These are phyloP conservation scores for Dalechampia spathulata DNA, from an alignment of 441 rosid species.

Conservation along the genomic window DNA sequence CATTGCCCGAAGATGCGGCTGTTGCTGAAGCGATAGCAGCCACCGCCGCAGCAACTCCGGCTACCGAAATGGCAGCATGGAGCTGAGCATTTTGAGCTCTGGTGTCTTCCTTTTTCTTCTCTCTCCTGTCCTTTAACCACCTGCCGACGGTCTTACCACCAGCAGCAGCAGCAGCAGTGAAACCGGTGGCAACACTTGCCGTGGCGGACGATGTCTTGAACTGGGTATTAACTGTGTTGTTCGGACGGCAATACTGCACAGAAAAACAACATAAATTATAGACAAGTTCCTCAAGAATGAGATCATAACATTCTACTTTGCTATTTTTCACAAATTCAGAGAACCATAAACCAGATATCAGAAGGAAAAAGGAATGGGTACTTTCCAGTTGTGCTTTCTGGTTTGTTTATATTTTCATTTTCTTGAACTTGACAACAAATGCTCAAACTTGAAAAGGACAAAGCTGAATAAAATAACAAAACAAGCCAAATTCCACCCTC, in stretches of 20 bases:
- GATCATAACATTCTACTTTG: no score
- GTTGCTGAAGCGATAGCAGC: conserved; percentile 90
- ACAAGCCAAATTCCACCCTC: no score
- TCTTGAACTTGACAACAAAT: no score
- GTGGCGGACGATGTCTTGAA: conserved; percentile 32
- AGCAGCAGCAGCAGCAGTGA: conserved; percentile 25
- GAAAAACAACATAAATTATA: background rate
- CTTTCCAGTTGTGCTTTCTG: no score
- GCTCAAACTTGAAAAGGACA: no score
- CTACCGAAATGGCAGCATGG: conserved; percentile 77
- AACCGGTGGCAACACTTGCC: conserved; percentile 18
- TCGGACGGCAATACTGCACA: conserved; percentile 54
- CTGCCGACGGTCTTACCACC: conserved; percentile 85
- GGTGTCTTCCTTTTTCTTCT: conserved; percentile 84
- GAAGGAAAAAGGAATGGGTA: no score
- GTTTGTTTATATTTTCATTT: no score
- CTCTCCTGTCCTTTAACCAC: conserved; percentile 80
- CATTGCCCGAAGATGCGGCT: conserved; percentile 51
- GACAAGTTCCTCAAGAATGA: no score
- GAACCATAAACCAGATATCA: no score
- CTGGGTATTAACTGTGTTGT: conserved; percentile 23
- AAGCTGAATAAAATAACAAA: no score
- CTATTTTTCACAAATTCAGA: no score
- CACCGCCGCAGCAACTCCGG: conserved; percentile 81
- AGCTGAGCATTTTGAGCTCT: conserved; percentile 86